These are phyloP conservation scores for Colletotrichum melonis DNA, from an alignment of 2,329 filamentous ascomycete species.

Conservation along the genomic window DNA sequence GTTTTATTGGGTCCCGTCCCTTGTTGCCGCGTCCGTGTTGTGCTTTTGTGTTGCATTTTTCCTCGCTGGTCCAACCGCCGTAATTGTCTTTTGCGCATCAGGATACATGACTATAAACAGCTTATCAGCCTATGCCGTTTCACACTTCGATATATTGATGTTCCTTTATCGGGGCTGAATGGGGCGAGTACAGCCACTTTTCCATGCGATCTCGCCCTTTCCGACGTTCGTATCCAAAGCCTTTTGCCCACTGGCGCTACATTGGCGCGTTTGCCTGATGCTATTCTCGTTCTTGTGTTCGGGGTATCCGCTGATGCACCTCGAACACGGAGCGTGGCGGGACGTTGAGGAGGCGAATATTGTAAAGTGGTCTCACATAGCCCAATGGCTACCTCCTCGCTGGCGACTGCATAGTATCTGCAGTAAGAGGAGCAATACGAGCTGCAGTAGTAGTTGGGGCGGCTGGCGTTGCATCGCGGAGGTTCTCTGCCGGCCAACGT, in stretches of 20 bases:
- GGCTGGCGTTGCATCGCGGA: constrained; percentile 29
- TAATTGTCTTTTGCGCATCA: no score
- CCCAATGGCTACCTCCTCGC: constrained; percentile 8
- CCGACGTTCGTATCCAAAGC: not conserved
- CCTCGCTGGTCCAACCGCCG: not conserved
- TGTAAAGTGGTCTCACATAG: constrained; percentile 12
- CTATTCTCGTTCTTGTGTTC: constrained; percentile 11
- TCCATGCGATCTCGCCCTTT: not conserved
- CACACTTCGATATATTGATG: not conserved
- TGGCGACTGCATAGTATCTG: not conserved
- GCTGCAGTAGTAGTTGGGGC: constrained; percentile 17
- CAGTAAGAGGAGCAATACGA: constrained; percentile 25
- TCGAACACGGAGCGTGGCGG: not conserved
- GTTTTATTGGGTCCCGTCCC: not conserved
- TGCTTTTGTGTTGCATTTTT: not conserved
- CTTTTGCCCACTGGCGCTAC: not conserved
- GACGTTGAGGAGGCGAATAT: not conserved
- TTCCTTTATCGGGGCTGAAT: not conserved
- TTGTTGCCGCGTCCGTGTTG: not conserved
- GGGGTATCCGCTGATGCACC: constrained; percentile 6
- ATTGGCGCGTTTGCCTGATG: not conserved
- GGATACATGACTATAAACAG: not conserved
- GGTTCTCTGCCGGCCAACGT: constrained; percentile 7
- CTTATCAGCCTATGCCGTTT: not conserved
- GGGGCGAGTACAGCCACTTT: not conserved